Conservation (phyloP, 345 rosid species). For the Stellera chamaejasme region DNA sequence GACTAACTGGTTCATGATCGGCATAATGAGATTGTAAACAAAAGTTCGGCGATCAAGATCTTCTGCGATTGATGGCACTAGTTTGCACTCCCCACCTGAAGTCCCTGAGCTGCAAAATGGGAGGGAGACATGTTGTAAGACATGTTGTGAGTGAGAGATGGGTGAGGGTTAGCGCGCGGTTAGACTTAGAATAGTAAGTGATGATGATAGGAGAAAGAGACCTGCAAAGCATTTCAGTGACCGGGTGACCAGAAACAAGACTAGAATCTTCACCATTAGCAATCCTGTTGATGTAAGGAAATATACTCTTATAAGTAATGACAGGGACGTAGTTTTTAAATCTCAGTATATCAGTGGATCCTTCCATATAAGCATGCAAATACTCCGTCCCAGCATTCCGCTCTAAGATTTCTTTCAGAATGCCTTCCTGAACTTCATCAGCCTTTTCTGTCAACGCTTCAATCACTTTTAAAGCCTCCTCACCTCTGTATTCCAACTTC, state of each 20-base stretch:
- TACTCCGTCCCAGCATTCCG: constrained; percentile 46
- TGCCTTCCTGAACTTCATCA: constrained; percentile 33
- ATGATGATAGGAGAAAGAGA: constrained; percentile 9
- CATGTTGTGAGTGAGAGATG: too few species aligned
- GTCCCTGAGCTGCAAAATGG: constrained; percentile 53
- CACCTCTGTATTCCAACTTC: constrained; percentile 51
- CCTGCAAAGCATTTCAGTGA: constrained; percentile 67
- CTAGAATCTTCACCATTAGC: constrained; percentile 53
- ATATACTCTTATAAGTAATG: constrained; percentile 39
- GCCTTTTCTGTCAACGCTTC: constrained; percentile 43
- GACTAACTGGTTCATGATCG: constrained; percentile 50
- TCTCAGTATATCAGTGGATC: constrained; percentile 27
- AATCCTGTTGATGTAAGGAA: constrained; percentile 54
- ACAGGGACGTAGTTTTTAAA: constrained; percentile 44
- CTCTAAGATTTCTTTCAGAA: constrained; percentile 37
- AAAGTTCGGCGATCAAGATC: constrained; percentile 63
- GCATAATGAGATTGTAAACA: constrained; percentile 61
- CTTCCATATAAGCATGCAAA: constrained; percentile 36
- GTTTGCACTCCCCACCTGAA: constrained; percentile 58
- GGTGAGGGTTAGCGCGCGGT: background rate
- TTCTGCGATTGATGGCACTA: constrained; percentile 57
- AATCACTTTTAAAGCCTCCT: constrained; percentile 46
- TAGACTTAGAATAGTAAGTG: too few species aligned
- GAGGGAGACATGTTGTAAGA: too few species aligned
- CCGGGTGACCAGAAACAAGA: constrained; percentile 41